Evolutionary conservation across 768 basidiomycete species (phyloP).

Genomic region (Saitozyma sp.): DNA sequence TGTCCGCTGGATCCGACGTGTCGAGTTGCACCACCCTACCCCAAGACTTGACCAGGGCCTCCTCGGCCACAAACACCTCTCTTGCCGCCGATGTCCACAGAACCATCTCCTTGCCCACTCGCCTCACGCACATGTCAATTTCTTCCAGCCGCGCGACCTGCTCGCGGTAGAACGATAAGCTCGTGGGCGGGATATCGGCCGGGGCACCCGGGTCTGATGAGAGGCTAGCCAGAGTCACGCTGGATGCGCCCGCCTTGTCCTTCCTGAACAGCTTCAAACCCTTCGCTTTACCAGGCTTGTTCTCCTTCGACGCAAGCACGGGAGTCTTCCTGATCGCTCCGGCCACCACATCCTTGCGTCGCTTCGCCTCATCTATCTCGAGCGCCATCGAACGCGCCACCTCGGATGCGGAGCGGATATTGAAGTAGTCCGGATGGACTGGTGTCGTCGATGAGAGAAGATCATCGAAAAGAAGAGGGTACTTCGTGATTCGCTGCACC

Average conservation of each 20-base stretch:
- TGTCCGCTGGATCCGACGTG: slow-evolving; percentile 37
- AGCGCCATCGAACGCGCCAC: slow-evolving; percentile 55
- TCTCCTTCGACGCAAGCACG: slow-evolving; percentile 2
- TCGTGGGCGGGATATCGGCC: slow-evolving; percentile 6
- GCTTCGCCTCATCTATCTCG: slow-evolving; percentile 68
- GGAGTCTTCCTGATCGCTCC: slow-evolving; percentile 31
- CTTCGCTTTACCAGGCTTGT: slow-evolving; percentile 19
- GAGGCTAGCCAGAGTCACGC: slow-evolving; percentile 9
- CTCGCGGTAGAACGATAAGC: slow-evolving; percentile 9
- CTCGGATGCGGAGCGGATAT: slow-evolving; percentile 55
- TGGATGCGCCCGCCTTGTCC: slow-evolving; percentile 25
- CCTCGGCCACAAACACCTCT: slow-evolving; percentile 39
- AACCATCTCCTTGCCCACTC: slow-evolving; percentile 47
- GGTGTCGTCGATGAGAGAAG: slow-evolving; percentile 49
- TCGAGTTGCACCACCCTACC: slow-evolving; percentile 43
- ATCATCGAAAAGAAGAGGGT: slow-evolving; percentile 85
- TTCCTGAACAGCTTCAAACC: slow-evolving; percentile 48
- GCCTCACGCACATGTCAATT: slow-evolving; percentile 29
- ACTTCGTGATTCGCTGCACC: slow-evolving; percentile 97
- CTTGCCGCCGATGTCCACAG: slow-evolving; percentile 39
- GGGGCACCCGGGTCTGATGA: slow-evolving; percentile 1
- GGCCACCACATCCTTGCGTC: slow-evolving; percentile 67
- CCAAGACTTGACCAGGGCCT: slow-evolving; percentile 37
- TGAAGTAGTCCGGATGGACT: slow-evolving; percentile 52
- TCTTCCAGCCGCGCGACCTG: slow-evolving; percentile 31